Base-by-base conservation (phyloP, 2,329 filamentous ascomycete genomes). In the Scorias spongiosa region DNA sequence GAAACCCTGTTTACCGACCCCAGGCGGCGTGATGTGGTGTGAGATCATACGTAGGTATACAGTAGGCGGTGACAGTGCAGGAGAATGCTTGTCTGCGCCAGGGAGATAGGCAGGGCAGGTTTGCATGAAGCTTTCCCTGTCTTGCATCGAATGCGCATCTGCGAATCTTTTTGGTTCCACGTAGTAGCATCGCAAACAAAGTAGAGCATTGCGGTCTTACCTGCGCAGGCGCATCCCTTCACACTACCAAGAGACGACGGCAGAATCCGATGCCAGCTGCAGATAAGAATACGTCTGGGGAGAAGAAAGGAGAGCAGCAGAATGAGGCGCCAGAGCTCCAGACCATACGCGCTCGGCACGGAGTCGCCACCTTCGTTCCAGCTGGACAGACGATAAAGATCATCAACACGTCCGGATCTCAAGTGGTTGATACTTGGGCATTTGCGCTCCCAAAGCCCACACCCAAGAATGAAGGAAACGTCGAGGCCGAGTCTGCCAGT, bases 301-400 rank as follows among this genome's bases (percentile, higher is more conserved):
- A 36, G 32, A 36, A 36, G 32, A 36, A 36, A 15, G 32, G 32
- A 15, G 32, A 12, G 32, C 32, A 36, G 32, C 11, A 36, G 32
- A 9, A 15, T 9, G 32, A 36, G 32, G 32, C 11, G 32, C 32
- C 11, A 36, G 41, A 44, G 36, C 34, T 30, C 28, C 68, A 71
- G 46, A 65, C 63, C 1, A 69, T 71, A 43, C 67, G 66, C 10
- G 68, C 68, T 15, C 61, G 67, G 42, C 67, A 70, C 58, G 68
- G 67, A 48, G 66, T 66, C 7, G 68, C 68, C 10, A 71, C 68
- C 1, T 70, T 69, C 45, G 68, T 71, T 45, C 68, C 68, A 4
- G 59, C 63, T 17, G 68, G 67, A 15, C 60, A 66, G 44, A 63
- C 61, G 2, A 68, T 71, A 56, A 70, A 70, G 53, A 66, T 71